Evolutionary conservation across 805 yeast species (phyloP), one percentile per base, ranked within the genome.

Genomic region (Barnettozyma botsteinii): DNA sequence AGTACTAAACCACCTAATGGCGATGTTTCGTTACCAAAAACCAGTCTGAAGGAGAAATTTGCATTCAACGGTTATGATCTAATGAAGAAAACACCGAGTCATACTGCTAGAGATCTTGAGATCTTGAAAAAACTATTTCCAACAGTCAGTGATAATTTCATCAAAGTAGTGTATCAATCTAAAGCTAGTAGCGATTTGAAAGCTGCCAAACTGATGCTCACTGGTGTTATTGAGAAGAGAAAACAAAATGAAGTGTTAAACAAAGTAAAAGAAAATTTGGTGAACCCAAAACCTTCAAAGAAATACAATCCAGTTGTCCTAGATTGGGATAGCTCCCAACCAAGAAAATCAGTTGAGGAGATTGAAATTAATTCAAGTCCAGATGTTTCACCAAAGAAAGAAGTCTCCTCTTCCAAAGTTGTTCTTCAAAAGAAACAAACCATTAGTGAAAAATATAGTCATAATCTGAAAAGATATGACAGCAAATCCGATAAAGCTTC

Each of bases 11-110:
- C 59, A 13, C 42, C 45, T 5, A 37, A 40, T 4, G 13, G 37
- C 26, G 24, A 24, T 8, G 24, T 21, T 13, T 46, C 40, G 31
- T 7, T 31, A 10, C 12, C 31, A 14, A 27, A 36, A 19, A 37
- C 54, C 4, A 40, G 47, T 33, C 51, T 73, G 35, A 54, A 68
- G 25, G 73, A 70, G 40, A 62, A 63, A 47, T 73, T 69, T 45
- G 62, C 72, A 2, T 73, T 67, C 43, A 64, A 56, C 33, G 60
- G 53, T 45, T 59, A 41, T 24, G 51, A 42, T 43, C 41, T 56
- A 23, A 18, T 51, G 36, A 39, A 40, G 19, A 40, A 28, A 33
- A 46, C 38, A 14, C 40, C 35, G 2, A 33, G 45, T 9, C 34
- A 41, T 9, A 29, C 51, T 1, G 46, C 41, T 4, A 50, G 51